Conservation (phyloP, 1,139 yeast genomes). For the Debaryomyces fabryi region DNA sequence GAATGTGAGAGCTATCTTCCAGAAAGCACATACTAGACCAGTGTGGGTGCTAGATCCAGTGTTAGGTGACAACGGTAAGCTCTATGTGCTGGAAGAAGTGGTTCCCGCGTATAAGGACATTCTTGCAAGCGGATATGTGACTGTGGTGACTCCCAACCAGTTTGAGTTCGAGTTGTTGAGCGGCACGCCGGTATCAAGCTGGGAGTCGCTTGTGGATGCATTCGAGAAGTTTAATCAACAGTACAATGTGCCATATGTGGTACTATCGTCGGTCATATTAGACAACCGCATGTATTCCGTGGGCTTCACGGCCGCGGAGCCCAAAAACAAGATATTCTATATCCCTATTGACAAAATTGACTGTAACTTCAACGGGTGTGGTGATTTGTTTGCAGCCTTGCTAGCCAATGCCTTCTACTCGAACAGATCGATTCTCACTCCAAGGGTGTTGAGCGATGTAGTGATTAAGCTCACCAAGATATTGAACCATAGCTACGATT, state of each 20-base stretch:
- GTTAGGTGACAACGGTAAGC: slow-evolving; percentile 42
- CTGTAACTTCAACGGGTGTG: slow-evolving; percentile 49
- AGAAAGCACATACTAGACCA: slow-evolving; percentile 17
- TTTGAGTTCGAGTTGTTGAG: slow-evolving; percentile 42
- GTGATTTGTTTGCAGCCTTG: slow-evolving; percentile 47
- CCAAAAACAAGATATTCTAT: slow-evolving; percentile 21
- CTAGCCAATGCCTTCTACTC: slow-evolving; percentile 36
- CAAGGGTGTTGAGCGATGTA: slow-evolving; percentile 30
- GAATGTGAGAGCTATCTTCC: slow-evolving; percentile 28
- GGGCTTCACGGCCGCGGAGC: slow-evolving; percentile 24
- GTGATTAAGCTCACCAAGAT: slow-evolving; percentile 34
- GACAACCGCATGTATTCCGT: slow-evolving; percentile 37
- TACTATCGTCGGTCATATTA: slow-evolving; percentile 37
- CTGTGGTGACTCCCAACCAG: slow-evolving; percentile 43
- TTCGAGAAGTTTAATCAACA: slow-evolving; percentile 21
- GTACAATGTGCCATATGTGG: slow-evolving; percentile 32
- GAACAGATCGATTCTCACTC: slow-evolving; percentile 24
- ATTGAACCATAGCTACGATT: slow-evolving; percentile 29
- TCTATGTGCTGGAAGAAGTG: slow-evolving; percentile 38
- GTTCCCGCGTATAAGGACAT: slow-evolving; percentile 32
- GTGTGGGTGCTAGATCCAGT: slow-evolving; percentile 44
- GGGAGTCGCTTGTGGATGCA: slow-evolving; percentile 27
- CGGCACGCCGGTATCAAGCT: slow-evolving; percentile 23
- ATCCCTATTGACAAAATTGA: slow-evolving; percentile 35
- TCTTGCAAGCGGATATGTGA: slow-evolving; percentile 31